These are phyloP conservation scores for Rostrohypoxylon terebratum DNA, from an alignment of 495 filamentous ascomycete species.

Conservation along the genomic window DNA sequence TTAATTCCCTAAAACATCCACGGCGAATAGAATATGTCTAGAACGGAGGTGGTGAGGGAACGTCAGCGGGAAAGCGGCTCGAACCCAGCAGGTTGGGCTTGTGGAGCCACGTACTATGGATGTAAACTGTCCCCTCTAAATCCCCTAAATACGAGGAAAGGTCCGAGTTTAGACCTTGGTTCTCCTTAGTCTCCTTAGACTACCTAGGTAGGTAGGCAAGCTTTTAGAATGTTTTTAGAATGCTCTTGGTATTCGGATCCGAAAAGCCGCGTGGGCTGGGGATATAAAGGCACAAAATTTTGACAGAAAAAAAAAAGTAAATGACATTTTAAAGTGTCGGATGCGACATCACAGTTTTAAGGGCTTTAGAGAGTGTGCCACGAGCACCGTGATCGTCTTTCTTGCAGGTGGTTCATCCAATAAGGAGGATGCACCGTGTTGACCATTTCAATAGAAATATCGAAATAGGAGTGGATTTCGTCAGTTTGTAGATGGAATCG, in stretches of 20 bases:
- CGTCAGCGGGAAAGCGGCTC: constrained; percentile 20
- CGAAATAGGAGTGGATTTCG: constrained; percentile 14
- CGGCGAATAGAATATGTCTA: constrained; percentile 1
- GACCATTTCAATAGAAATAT: constrained; percentile 16
- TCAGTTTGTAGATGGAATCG: constrained; percentile 13
- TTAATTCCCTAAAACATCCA: constrained; percentile 11
- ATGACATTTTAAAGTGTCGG: constrained; percentile 1
- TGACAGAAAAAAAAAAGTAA: constrained; percentile 4
- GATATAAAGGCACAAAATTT: constrained; percentile 7
- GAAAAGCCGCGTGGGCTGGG: neutral
- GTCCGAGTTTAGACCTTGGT: constrained; percentile 8
- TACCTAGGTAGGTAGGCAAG: no score
- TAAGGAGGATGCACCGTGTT: neutral
- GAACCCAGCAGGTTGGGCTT: constrained; percentile 29
- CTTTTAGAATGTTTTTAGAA: constrained; percentile 16
- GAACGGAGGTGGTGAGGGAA: neutral
- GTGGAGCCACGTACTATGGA: constrained; percentile 41
- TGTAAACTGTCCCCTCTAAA: constrained; percentile 8
- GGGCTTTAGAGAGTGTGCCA: constrained; percentile 31
- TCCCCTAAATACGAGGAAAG: neutral
- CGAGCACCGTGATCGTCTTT: constrained; percentile 31
- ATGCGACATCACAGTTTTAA: constrained; percentile 21
- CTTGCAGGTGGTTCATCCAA: constrained; percentile 31
- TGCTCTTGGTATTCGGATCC: constrained; percentile 12
- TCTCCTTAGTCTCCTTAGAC: constrained; percentile 4